phyloP scores from a whole-genome alignment of 257 asterid genomes.

The Solanum chaucha region DNA sequence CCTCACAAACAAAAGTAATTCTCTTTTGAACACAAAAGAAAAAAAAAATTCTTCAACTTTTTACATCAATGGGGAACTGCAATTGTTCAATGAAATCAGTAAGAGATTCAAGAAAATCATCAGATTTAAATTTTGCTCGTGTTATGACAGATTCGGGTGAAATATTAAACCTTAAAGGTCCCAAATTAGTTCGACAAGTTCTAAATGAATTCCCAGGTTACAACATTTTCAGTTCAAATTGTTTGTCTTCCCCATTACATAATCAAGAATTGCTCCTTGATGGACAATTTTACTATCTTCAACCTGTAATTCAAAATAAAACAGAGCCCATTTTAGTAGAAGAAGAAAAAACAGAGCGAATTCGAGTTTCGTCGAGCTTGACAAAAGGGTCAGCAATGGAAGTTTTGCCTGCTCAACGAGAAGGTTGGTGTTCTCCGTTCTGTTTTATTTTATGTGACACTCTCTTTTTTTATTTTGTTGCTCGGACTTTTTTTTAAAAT shows the following conservation, averaged over 20 bases:
- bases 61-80: constrained; percentile 53
- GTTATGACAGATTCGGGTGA: constrained; percentile 32
- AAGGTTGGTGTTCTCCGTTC: neutral
- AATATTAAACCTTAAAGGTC: constrained; percentile 22
- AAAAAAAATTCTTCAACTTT: neutral
- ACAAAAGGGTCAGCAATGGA: constrained; percentile 16
- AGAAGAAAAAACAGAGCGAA: neutral
- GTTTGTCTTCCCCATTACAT: constrained; percentile 9
- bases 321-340: neutral
- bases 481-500: neutral
- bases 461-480: no score
- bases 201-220: constrained; percentile 24
- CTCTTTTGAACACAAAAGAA: neutral
- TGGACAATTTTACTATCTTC: constrained; percentile 25
- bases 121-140: constrained; percentile 5
- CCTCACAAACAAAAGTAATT: neutral
- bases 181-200: constrained; percentile 26
- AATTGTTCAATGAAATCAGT: constrained; percentile 42
- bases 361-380: constrained; percentile 3
- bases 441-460: neutral
- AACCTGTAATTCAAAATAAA: neutral
- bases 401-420: constrained; percentile 17
- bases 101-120: constrained; percentile 15
- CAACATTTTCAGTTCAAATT: constrained; percentile 13
- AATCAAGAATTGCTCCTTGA: constrained; percentile 18